phyloP scores from a whole-genome alignment of 1,284 basidiomycete genomes.

The Tilletia caries region DNA sequence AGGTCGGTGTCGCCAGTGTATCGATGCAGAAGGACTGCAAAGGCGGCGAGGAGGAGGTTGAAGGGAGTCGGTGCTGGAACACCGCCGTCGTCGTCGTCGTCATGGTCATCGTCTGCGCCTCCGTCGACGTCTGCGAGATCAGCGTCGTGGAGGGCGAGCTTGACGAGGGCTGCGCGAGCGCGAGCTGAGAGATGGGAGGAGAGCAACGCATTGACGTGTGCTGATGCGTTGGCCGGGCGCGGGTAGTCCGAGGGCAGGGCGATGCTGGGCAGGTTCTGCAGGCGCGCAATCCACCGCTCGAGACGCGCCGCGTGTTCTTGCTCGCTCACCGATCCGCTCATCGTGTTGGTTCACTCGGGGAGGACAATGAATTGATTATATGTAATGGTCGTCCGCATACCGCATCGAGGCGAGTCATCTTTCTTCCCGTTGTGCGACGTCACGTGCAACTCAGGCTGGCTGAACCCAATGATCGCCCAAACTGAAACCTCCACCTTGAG shows the following conservation, averaged over 20 bases:
- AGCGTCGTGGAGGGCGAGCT: slow-evolving; percentile 69
- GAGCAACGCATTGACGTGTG: slow-evolving; percentile 47
- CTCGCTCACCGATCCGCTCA: background rate
- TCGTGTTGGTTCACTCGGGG: background rate
- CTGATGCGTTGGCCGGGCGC: slow-evolving; percentile 61
- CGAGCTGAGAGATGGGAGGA: slow-evolving; percentile 35
- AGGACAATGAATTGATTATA: no score
- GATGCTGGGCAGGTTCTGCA: slow-evolving; percentile 72
- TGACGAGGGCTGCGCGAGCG: slow-evolving; percentile 40
- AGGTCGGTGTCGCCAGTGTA: slow-evolving; percentile 95
- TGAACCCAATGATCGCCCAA: background rate
- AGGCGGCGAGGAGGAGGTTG: slow-evolving; percentile 85
- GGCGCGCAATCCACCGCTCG: slow-evolving; percentile 50
- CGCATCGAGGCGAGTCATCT: background rate
- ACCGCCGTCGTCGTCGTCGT: slow-evolving; percentile 24
- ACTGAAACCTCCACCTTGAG: no score
- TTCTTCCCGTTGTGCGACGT: no score
- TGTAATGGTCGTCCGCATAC: background rate
- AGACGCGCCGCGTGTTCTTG: slow-evolving; percentile 25
- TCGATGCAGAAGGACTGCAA: slow-evolving; percentile 83
- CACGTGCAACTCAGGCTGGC: no score
- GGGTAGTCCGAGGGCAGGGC: slow-evolving; percentile 97
- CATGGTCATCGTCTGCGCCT: slow-evolving; percentile 39
- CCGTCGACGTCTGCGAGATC: slow-evolving; percentile 65
- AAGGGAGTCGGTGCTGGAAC: slow-evolving; percentile 69